Evolutionary conservation across 2,329 filamentous ascomycete species (phyloP), one percentile per base, ranked within the genome.

Genomic region (Exophiala xenobiotica): DNA sequence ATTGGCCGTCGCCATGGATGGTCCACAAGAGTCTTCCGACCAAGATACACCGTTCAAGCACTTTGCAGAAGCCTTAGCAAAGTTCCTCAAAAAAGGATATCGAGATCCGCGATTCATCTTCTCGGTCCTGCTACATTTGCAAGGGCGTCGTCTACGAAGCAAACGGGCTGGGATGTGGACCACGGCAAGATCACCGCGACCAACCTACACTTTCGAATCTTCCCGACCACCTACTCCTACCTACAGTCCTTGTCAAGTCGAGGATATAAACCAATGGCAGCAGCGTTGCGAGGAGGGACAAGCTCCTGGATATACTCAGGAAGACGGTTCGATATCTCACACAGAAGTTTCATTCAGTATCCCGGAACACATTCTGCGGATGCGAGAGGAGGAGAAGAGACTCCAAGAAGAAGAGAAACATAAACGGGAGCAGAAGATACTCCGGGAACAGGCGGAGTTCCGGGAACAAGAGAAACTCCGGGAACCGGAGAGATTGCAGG

Each of bases 341-440:
- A 38, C 33, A n/a, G 6, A 6, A 38, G 6, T 38, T 38, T 38
- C 33, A 38, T 38, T 38, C 14, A 6, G 14, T n/a, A 38, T 38
- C 33, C 33, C 33, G 33, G 33, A 38, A 38, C 33, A n/a, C 14
- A n/a, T 38, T n/a, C 6, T 38, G 6, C 33, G 33, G 14, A 38
- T 38, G 33, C 33, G 14, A n/a, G 33, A 38, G 33, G 33, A 38
- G 33, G 33, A 38, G 33, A 38, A 38, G 33, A 38, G 33, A 38
- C 33, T 6, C 33, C 33, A 38, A n/a, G 33, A 38, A 38, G 6
- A 38, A n/a, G 14, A 38, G 14, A n/a, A 38, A 38, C 14, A 6
- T 38, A n/a, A 38, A n/a, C 33, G 33, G 14, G 14, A 38, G 33
- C 33, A 38, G 33, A 38, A 38, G 33, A 6, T 38, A 38, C 33